phyloP scores from a whole-genome alignment of 2,329 filamentous ascomycete genomes.

The Aspergillus latus region DNA sequence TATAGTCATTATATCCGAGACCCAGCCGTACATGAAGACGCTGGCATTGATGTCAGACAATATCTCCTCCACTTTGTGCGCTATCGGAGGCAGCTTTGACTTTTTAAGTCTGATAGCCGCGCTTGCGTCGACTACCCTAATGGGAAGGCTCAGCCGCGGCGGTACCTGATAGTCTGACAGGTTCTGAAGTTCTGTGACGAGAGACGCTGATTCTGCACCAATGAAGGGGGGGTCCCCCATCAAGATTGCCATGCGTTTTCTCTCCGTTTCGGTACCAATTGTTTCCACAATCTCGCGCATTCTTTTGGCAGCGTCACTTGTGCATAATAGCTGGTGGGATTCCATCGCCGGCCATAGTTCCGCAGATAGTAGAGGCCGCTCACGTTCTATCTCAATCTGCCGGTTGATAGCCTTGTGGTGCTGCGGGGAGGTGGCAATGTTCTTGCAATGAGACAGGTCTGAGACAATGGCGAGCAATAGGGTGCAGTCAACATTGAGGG shows the following conservation, averaged over 20 bases:
- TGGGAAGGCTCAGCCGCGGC: conserved; percentile 58
- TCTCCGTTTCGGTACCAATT: conserved; percentile 64
- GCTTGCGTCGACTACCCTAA: conserved; percentile 55
- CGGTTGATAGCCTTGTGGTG: conserved; percentile 61
- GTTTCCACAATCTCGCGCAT: conserved; percentile 66
- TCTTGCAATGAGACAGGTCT: conserved; percentile 64
- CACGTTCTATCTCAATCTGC: conserved; percentile 65
- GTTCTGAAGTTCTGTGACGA: conserved; percentile 41
- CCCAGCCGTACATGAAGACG: conserved; percentile 73
- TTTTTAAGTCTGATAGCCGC: conserved; percentile 38
- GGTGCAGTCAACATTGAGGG: conserved; percentile 56
- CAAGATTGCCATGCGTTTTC: conserved; percentile 58
- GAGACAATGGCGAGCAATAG: conserved; percentile 71
- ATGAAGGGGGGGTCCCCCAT: conserved; percentile 50
- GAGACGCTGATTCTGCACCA: conserved; percentile 31
- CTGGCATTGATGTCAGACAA: conserved; percentile 65
- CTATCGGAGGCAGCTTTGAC: conserved; percentile 48
- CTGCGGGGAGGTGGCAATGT: conserved; percentile 48
- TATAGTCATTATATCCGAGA: conserved; percentile 61
- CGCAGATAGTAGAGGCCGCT: conserved; percentile 59
- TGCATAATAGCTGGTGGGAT: conserved; percentile 62
- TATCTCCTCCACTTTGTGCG: conserved; percentile 43
- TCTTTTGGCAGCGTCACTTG: conserved; percentile 62
- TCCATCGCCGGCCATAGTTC: conserved; percentile 63
- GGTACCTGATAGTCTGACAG: conserved; percentile 58